Evolutionary conservation across 352 stramenopile species (phyloP), one percentile per base, ranked within the genome.

Genomic region (Phytophthora cryptogea): DNA sequence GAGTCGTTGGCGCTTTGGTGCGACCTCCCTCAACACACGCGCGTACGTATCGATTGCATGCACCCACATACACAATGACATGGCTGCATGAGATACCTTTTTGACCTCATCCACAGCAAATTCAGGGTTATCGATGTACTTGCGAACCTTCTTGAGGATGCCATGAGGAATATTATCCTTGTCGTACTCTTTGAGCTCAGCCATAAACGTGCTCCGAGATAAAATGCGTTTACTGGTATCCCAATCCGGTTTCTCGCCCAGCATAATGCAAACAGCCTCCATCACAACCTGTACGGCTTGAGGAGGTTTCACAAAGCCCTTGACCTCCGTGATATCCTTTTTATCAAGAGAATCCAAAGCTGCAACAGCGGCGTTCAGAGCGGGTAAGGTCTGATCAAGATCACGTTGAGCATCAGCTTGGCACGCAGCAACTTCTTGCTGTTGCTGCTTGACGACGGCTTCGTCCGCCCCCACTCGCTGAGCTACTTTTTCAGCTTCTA

Each of bases 61-160:
- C 14, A 94, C 82, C 86, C 86, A 96, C 85, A 94, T 95, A 27
- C 88, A 95, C 26, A 96, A 54, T n/a, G 81, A 90, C 76, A 88
- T 88, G 2, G 86, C 86, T 0, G 88, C 87, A 14, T 70, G 66
- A 5, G 82, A 94, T 5, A 93, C 84, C 49, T 95, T 92, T 58
- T 82, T 90, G 2, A 94, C 83, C 62, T 92, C 84, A 14, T 94
- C 83, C 9, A 94, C 75, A 1, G 80, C 76, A 54, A 95, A 94
- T 16, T 94, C 86, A 1, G 85, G 83, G 43, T 83, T 89, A 1
- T 94, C 78, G 27, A 95, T 91, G 35, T 95, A 95, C 69, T 85
- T 89, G 4, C 80, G 83, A 9, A 95, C 70, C 27, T 62, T 76
- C 43, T 91, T 94, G n/a, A 93, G 69, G n/a, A 77, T 78, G 5